Base-by-base conservation (phyloP, 2,329 filamentous ascomycete genomes). In the Neoscytalidium dimidiatum region DNA sequence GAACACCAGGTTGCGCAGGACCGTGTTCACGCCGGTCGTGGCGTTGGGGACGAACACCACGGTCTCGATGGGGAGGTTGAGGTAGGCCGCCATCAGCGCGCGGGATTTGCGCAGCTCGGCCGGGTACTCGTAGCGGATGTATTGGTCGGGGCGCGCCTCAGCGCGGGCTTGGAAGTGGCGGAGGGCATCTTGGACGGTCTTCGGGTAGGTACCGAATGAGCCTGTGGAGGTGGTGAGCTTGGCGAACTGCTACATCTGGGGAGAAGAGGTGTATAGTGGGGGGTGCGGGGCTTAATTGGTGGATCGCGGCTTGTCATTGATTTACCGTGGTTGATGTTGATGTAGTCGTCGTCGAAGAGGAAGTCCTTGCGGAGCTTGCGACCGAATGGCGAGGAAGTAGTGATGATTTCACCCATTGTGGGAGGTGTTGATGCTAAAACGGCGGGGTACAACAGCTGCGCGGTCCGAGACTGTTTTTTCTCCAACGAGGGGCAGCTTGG, bases 41-140 rank as follows among this genome's bases (percentile, higher is more conserved):
- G 93, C 92, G 74, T 97, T 97, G 65, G 86, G 81, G 0, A 96
- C 88, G 68, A 96, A 89, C 0, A 96, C 92, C 43, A 91, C 80
- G 9, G 88, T 87, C 9, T 89, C 83, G 0, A 81, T 73, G 0
- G 89, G 87, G 0, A 86, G 89, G 66, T 91, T 86, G 66, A 97
- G 80, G 23, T 92, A 72, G 26, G 80, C 74, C 0, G 91, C 90
- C 4, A 94, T 79, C 3, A 88, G 88, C 38, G 77, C 79, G 8
- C 92, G 88, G 9, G 85, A 85, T 67, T 85, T 80, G 67, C 91
- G 87, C 0, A 96, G 83, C 9, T 88, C 80, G 3, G 78, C 71
- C 0, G 88, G 84, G 68, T 88, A 88, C 2, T 86, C 82, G 73
- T 90, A 91, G 26, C 90, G 87, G 73, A 94, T 88, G 80, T 93